Evolutionary conservation across 208 protist genomes (phyloP), one percentile per base, ranked within the genome.

Genomic region (Vickermania ingenoplastis): DNA sequence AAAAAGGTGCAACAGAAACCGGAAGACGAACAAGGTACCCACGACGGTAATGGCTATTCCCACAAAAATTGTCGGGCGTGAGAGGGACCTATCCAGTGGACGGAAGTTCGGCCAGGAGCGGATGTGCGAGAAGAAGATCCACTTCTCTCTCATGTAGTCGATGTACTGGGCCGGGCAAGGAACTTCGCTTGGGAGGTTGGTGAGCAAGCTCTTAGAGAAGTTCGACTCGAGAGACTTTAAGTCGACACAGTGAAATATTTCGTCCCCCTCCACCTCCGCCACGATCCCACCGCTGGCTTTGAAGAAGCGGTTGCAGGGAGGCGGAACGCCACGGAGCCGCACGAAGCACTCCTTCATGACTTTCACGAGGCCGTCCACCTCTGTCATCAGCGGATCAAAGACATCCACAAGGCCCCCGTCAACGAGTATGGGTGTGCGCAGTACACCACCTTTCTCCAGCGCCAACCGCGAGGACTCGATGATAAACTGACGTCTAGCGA

Each of bases 1-100:
- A 66, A 69, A 75, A 28, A 71, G 53, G 4, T 58, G 55, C 23
- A 89, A 36, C 26, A 81, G 69, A 7, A 81, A 23, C 49, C 67
- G 64, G 41, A 81, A 71, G 7, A 71, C 71, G 24, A 69, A 36
- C 49, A 76, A n/a, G 31, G 50, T 49, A 27, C 69, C 55, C 36
- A 64, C 49, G 17, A 81, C n/a, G 28, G 67, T 62, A 25, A 60
- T 52, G 14, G 75, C 21, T 2, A 62, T 58, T 25, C 58, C 67
- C 48, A 67, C 52, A 2, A 77, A 31, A 70, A 79, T 89, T 31
- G 62, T 59, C 2, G 50, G 51, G 28, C 45, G n/a, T 24, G 70
- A 61, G 27, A 67, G 55, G 36, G 66, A 31, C 1, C 58, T 56
- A 0, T 48, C 31, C 1, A 71, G 57, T 2, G 70, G 72, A 48